These are phyloP conservation scores for Botrytis cinerea DNA, from an alignment of 2,329 filamentous ascomycete species.

Conservation along the genomic window DNA sequence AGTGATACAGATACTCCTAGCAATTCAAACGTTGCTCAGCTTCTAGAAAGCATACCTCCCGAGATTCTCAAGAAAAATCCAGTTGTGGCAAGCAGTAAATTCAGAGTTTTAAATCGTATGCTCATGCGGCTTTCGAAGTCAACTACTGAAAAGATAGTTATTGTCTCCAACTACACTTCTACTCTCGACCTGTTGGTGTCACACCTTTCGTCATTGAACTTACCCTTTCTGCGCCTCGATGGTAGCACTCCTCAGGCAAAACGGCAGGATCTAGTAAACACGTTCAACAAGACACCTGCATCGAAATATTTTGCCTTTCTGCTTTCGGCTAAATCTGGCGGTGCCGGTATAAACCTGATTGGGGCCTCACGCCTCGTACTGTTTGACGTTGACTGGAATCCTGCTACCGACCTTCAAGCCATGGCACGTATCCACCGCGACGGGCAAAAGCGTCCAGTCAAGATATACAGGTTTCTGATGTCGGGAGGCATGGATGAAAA, in stretches of 20 bases:
- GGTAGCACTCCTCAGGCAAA: constrained; percentile 65
- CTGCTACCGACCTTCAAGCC: constrained; percentile 70
- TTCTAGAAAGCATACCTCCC: constrained; percentile 56
- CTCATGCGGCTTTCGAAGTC: constrained; percentile 60
- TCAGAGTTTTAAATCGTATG: constrained; percentile 66
- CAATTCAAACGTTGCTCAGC: constrained; percentile 43
- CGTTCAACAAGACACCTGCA: constrained; percentile 63
- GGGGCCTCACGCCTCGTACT: constrained; percentile 70
- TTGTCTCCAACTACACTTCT: constrained; percentile 76
- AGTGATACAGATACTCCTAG: constrained; percentile 41
- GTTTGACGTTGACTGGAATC: constrained; percentile 77
- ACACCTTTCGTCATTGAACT: constrained; percentile 59
- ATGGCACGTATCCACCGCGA: constrained; percentile 76
- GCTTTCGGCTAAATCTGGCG: constrained; percentile 71
- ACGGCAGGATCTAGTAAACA: constrained; percentile 67
- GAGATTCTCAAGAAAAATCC: constrained; percentile 55
- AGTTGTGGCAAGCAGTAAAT: constrained; percentile 62
- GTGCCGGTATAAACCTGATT: constrained; percentile 69
- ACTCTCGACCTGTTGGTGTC: constrained; percentile 67
- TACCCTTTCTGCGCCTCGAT: constrained; percentile 68
- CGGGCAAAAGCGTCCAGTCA: constrained; percentile 67
- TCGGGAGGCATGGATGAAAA: constrained; percentile 72
- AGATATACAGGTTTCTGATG: constrained; percentile 69
- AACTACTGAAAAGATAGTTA: constrained; percentile 69
- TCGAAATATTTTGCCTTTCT: constrained; percentile 67